Percentiles rank a stretch among this genome's conserved stretches.
Conservation (phyloP, 176 grass and related monocot genomes). For the Avena eriantha region DNA sequence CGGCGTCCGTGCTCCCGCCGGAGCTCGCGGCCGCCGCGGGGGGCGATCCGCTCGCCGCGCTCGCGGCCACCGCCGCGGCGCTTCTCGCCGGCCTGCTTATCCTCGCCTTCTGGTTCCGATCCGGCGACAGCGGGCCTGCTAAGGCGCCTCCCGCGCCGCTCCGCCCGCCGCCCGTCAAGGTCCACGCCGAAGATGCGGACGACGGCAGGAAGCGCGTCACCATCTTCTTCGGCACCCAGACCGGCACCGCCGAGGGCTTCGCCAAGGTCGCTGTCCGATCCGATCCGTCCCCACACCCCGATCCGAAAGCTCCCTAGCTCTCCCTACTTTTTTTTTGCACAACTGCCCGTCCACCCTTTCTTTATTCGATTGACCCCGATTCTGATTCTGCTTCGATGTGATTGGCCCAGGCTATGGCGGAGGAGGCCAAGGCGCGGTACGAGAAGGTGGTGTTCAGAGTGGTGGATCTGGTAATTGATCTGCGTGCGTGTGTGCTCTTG, state of each 20-base stretch:
- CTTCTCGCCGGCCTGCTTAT: conserved; percentile 15
- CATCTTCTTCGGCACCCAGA: conserved; percentile 98
- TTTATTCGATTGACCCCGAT: not conserved
- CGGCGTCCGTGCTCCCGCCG: conserved; percentile 52
- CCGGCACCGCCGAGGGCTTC: conserved; percentile 90
- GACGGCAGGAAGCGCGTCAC: conserved; percentile 78
- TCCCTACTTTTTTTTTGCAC: not conserved
- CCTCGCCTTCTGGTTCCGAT: conserved; percentile 72
- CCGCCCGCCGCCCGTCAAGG: conserved; percentile 44
- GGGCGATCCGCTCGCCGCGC: conserved; percentile 44
- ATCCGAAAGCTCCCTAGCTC: conserved; percentile 26
- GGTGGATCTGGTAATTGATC: conserved; percentile 83
- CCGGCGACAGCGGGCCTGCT: not conserved
- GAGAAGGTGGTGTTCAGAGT: conserved; percentile 89
- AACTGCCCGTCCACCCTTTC: not conserved
- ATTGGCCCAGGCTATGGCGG: conserved; percentile 61
- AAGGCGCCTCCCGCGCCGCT: conserved; percentile 21
- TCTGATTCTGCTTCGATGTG: not conserved
- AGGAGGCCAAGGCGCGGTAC: conserved; percentile 81
- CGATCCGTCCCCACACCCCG: conserved; percentile 29
- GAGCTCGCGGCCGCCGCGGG: conserved; percentile 53
- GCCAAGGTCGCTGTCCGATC: conserved; percentile 71
- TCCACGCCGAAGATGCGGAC: conserved; percentile 60
- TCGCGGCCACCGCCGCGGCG: not conserved
- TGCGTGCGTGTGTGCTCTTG: not conserved